Base-by-base conservation (phyloP, 2,329 filamentous ascomycete genomes). In the Alternaria tenuissima region DNA sequence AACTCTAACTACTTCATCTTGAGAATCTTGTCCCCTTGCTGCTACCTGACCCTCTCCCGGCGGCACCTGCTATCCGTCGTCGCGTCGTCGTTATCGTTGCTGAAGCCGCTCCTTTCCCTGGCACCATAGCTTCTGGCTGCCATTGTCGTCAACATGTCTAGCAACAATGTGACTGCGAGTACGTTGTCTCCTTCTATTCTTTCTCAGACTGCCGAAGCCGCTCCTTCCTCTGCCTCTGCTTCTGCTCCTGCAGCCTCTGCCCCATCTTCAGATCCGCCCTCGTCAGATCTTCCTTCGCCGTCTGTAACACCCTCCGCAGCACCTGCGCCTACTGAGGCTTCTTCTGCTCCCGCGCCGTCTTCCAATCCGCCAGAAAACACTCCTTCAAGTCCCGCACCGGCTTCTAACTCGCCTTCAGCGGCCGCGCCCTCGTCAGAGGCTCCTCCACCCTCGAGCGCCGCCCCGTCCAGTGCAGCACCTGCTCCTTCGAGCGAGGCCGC, bases 151-250 rank as follows among this genome's bases (percentile, higher is more conserved):
- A 71, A 61, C 63, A 75, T 75, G 71, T 63, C 73, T 55, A 66
- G 65, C 59, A 72, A 66, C 59, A 72, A 67, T 67, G 63, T 55
- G 58, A 70, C 74, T 64, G 61, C 70, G 61, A 71, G 76, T 78
- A 77, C 72, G 76, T 78, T 72, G 47, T 61, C 68, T 70, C 53
- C 64, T 49, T 64, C 65, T 60, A 54, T 69, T 67, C 22, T 62
- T 54, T 52, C 57, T 41, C 48, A 43, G 34, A 41, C 16, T 16
- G 22, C 32, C 7, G 46, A 47, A 48, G 20, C 16, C 42, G 49
- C 63, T 43, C 41, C 61, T 52, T 58, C 67, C 14, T 59, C 63
- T 49, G 41, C 57, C 46, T 55, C 66, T 54, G 48, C 64, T 22
- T 47, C 68, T 24, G 39, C 57, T 55, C 49, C 47, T 53, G 53